Evolutionary conservation across 2,329 filamentous ascomycete genomes (phyloP).

Genomic region (Scytalidium sp.): DNA sequence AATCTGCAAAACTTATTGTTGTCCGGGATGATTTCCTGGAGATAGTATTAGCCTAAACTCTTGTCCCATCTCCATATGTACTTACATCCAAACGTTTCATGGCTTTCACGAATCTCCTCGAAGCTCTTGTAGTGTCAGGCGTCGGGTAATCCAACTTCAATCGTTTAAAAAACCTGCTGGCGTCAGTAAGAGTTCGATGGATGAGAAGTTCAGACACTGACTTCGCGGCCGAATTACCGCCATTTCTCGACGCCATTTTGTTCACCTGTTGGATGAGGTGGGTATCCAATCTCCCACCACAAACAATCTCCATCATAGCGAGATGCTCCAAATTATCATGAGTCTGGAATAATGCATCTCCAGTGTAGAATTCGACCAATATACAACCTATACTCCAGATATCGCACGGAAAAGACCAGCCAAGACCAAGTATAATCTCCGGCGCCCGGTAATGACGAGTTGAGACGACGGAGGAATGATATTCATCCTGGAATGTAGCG

Average conservation of each 20-base stretch:
- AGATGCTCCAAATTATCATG: conserved; percentile 71
- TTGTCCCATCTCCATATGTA: conserved; percentile 6
- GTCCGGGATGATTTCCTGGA: conserved; percentile 61
- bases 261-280: conserved; percentile 56
- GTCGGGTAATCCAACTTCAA: conserved; percentile 64
- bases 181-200: conserved; percentile 25
- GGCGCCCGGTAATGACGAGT: conserved; percentile 69
- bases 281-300: conserved; percentile 55
- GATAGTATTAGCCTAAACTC: conserved; percentile 16
- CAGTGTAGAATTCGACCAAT: conserved; percentile 69
- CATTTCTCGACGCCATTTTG: conserved; percentile 53
- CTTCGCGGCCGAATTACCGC: conserved; percentile 63
- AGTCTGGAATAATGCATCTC: conserved; percentile 69
- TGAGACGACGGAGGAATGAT: conserved; percentile 69
- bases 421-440: conserved; percentile 67
- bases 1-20: conserved; percentile 57
- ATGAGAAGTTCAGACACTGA: conserved; percentile 36
- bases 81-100: conserved; percentile 66
- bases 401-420: conserved; percentile 70
- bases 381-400: conserved; percentile 75
- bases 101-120: conserved; percentile 65
- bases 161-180: conserved; percentile 63
- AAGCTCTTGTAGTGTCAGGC: conserved; percentile 60
- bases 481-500: conserved; percentile 70
- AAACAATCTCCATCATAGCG: conserved; percentile 74